Evolutionary conservation across 495 filamentous ascomycete genomes (phyloP).

Genomic region (Annulohypoxylon stygium): DNA sequence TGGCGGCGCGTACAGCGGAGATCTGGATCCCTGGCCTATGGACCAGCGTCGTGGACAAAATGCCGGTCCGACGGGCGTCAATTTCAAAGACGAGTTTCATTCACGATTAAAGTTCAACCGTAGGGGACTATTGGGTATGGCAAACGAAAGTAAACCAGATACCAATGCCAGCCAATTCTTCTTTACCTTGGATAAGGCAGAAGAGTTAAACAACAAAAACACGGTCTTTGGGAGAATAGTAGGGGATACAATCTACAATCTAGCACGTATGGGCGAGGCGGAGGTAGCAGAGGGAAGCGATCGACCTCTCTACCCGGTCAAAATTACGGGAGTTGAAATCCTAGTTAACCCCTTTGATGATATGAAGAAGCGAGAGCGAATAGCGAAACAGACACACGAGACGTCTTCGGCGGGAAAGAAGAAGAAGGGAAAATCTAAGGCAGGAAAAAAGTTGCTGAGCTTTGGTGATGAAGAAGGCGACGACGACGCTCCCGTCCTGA

Average conservation of each 20-base stretch:
- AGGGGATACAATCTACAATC: constrained; percentile 94
- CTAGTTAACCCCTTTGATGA: constrained; percentile 91
- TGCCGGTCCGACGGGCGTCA: constrained; percentile 66
- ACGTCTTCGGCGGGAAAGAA: constrained; percentile 68
- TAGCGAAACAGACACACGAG: constrained; percentile 57
- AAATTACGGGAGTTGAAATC: constrained; percentile 82
- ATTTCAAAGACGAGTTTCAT: constrained; percentile 92
- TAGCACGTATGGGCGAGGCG: constrained; percentile 90
- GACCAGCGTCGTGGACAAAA: constrained; percentile 70
- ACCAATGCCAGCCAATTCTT: constrained; percentile 98
- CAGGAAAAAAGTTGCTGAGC: constrained; percentile 83
- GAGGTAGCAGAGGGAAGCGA: constrained; percentile 86
- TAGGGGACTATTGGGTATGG: constrained; percentile 93
- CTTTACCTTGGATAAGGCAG: constrained; percentile 84
- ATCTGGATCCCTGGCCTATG: constrained; percentile 71
- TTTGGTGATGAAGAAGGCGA: constrained; percentile 90
- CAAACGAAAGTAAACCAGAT: constrained; percentile 78
- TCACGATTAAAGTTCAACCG: constrained; percentile 92
- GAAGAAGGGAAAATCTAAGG: constrained; percentile 77
- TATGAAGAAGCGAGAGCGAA: constrained; percentile 77
- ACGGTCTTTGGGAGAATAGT: constrained; percentile 94
- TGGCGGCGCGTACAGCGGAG: constrained; percentile 78
- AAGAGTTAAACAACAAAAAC: constrained; percentile 88
- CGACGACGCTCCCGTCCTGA: constrained; percentile 73
- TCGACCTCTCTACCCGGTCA: constrained; percentile 86